A percentile compares a stretch with the other conserved stretches of the same genome.
Conservation (phyloP, 495 filamentous ascomycete species). For the Penicillium cosmopolitanum region DNA sequence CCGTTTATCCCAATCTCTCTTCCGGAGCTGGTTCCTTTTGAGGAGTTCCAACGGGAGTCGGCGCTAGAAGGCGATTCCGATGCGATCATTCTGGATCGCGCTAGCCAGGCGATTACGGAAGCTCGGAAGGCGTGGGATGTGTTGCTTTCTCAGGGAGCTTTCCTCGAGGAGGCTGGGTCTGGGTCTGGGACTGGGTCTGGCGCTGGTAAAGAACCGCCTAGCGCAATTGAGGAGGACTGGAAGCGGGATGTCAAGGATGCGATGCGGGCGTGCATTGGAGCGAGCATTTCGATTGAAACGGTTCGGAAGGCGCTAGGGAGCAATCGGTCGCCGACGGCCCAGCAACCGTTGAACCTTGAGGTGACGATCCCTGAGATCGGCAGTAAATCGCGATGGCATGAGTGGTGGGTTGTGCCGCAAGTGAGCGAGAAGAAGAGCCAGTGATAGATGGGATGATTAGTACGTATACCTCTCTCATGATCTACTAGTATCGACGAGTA, state of each 20-base stretch:
- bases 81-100: slow-evolving; percentile 57
- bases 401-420: slow-evolving; percentile 80
- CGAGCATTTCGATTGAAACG: slow-evolving; percentile 63
- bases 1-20: slow-evolving; percentile 73
- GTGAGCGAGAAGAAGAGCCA: slow-evolving; percentile 37
- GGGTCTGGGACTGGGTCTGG: too few species aligned
- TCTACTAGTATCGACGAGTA: background rate
- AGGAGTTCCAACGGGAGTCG: slow-evolving; percentile 55
- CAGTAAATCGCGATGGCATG: slow-evolving; percentile 61
- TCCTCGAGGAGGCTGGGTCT: slow-evolving; percentile 29
- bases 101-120: slow-evolving; percentile 59
- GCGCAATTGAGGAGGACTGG: slow-evolving; percentile 61
- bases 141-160: slow-evolving; percentile 49
- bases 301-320: slow-evolving; percentile 52
- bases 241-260: slow-evolving; percentile 57
- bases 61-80: slow-evolving; percentile 47
- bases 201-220: slow-evolving; percentile 42
- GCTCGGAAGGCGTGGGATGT: slow-evolving; percentile 70
- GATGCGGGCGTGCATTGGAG: slow-evolving; percentile 66
- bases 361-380: slow-evolving; percentile 59
- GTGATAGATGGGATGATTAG: background rate
- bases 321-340: slow-evolving; percentile 2
- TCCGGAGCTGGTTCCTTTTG: slow-evolving; percentile 70
- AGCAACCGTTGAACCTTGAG: slow-evolving; percentile 34
- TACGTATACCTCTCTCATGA: too few species aligned